phyloP scores from a whole-genome alignment of 2,329 filamentous ascomycete genomes.

The Pyrenophora seminiperda region DNA sequence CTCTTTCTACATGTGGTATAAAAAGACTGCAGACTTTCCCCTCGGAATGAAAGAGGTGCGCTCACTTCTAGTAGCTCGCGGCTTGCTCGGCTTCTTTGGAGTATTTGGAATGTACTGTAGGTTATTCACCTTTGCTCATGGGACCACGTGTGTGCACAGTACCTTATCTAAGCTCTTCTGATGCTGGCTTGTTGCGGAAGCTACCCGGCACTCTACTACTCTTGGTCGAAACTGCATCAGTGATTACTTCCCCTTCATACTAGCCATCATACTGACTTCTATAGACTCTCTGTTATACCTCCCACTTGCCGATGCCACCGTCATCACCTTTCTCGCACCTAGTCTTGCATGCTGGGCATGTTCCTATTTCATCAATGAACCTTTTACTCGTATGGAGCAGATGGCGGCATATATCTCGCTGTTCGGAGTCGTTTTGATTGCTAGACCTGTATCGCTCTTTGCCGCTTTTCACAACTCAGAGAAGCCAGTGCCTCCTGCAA shows the following conservation, averaged over 20 bases:
- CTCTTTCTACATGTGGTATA: constrained; percentile 74
- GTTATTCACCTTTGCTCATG: constrained; percentile 42
- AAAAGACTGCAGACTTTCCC: constrained; percentile 69
- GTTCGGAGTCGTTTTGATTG: constrained; percentile 81
- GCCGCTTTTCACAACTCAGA: constrained; percentile 33
- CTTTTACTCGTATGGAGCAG: constrained; percentile 78
- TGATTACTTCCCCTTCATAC: background rate
- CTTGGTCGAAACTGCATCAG: constrained; percentile 8
- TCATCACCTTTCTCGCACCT: constrained; percentile 85
- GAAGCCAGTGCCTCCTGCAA: constrained; percentile 36
- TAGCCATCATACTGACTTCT: constrained; percentile 28
- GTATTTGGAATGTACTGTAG: constrained; percentile 75
- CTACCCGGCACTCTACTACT: background rate
- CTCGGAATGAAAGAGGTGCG: constrained; percentile 71
- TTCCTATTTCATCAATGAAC: constrained; percentile 74
- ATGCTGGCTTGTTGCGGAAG: background rate
- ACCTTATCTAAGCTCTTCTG: constrained; percentile 9
- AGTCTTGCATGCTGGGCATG: constrained; percentile 80
- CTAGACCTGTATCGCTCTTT: constrained; percentile 68
- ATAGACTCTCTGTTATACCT: constrained; percentile 73
- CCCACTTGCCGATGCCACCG: constrained; percentile 83
- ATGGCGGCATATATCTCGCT: constrained; percentile 77
- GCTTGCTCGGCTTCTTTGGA: constrained; percentile 74
- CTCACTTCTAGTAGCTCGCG: constrained; percentile 69
- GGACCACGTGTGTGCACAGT: constrained; percentile 23